phyloP scores from a whole-genome alignment of 1,139 yeast species.

The Pichia sp. region DNA sequence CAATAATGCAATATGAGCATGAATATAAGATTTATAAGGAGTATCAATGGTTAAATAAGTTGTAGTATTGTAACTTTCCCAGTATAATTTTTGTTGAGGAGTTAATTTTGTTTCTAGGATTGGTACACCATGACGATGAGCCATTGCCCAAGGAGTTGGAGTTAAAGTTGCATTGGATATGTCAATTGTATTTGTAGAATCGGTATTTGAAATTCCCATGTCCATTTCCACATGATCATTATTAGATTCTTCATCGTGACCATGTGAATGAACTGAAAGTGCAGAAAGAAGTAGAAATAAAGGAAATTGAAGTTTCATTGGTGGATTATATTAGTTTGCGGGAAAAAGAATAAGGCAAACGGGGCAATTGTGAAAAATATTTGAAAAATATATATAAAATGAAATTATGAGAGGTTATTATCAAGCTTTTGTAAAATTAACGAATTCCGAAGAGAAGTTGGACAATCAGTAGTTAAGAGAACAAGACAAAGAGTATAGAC shows the following conservation, averaged over 20 bases:
- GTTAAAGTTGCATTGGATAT: constrained; percentile 4
- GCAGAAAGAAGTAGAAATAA: not conserved
- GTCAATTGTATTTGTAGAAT: not conserved
- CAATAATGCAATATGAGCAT: constrained; percentile 49
- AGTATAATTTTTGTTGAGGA: constrained; percentile 67
- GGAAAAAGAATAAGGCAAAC: too few species aligned
- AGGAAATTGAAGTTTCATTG: too few species aligned
- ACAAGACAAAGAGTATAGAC: too few species aligned
- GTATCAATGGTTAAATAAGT: constrained; percentile 60
- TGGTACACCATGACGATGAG: constrained; percentile 67
- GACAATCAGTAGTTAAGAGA: too few species aligned
- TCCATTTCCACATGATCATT: constrained; percentile 20
- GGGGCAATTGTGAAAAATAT: too few species aligned
- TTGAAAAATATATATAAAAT: too few species aligned
- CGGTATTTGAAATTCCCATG: constrained; percentile 7
- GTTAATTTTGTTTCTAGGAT: constrained; percentile 62
- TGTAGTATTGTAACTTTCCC: constrained; percentile 80
- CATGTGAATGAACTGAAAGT: not conserved
- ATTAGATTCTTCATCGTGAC: too few species aligned
- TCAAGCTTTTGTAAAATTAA: too few species aligned
- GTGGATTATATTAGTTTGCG: too few species aligned
- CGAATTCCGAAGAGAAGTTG: too few species aligned
- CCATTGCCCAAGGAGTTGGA: constrained; percentile 46
- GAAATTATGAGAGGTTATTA: too few species aligned
- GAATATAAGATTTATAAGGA: constrained; percentile 46